Base-by-base conservation (phyloP, 75 land plant species). In the Chamaecyparis obtusa region DNA sequence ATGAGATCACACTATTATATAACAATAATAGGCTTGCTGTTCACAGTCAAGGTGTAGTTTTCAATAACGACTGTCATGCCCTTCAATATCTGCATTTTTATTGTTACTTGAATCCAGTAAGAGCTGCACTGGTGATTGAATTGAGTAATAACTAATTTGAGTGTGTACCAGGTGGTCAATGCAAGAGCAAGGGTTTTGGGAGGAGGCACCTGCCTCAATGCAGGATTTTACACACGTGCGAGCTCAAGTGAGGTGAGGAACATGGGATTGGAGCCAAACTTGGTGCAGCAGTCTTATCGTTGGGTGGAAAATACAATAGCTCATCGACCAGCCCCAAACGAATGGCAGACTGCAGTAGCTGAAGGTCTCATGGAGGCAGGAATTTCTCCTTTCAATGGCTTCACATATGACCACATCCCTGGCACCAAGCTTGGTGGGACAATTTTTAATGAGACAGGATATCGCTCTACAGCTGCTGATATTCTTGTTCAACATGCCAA, bases 291-390 rank as follows among this genome's bases (percentile, higher is more conserved):
- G 67, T 95, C 99, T 1, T 97, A 86, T 72, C 88, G 85, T 11
- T 97, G 99, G 99, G 92, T 97, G 3, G 96, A 95, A 86, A 83
- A 60, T 30, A 89, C 85, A 76, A 93, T 97, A 2, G 99, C 94
- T 1, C 86, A 92, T 21, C 51, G 74, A 78, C 99, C 99, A 0
- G 57, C 84, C 24, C 54, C 92, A 3, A 87, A 87, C 9, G 82
- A 83, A 7, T 97, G 94, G 91, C 97, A 97, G 76, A 83, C 32
- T 6, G 97, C 94, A 2, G 46, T 95, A 0, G 89, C 87, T 77
- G 89, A 91, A 37, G 93, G 92, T 9, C 93, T 97, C 1, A 84
- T 94, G 43, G 95, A 92, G 64, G 92, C 91, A 95, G 96, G 84
- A 94, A 3, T 51, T 51, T 51, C 55, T 51, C 55, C 55, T 51